These are phyloP conservation scores for Trametes meyenii DNA, from an alignment of 768 basidiomycete genomes.

Conservation along the genomic window DNA sequence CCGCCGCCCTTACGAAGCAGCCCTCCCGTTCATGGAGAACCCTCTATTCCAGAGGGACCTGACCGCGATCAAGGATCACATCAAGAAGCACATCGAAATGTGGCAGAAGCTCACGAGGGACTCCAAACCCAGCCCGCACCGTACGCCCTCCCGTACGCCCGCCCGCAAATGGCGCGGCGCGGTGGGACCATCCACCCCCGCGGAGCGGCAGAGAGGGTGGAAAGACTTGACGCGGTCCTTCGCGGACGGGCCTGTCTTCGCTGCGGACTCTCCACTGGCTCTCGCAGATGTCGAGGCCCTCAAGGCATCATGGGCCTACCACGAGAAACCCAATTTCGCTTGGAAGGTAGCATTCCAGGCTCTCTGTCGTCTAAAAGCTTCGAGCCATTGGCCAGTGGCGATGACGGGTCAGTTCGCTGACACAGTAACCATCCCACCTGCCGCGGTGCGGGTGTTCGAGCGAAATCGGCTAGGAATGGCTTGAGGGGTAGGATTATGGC, in stretches of 20 bases:
- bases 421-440: conserved; percentile 18
- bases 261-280: background rate
- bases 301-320: conserved; percentile 55
- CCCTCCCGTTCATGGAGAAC: conserved; percentile 19
- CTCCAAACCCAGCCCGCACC: background rate
- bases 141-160: background rate
- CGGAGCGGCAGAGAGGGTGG: conserved; percentile 4
- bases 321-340: conserved; percentile 40
- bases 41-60: conserved; percentile 39
- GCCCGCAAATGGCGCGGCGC: background rate
- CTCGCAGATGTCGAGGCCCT: conserved; percentile 12
- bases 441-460: conserved; percentile 17
- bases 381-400: conserved; percentile 27
- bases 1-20: conserved; percentile 39
- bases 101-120: conserved; percentile 2
- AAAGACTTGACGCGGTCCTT: conserved; percentile 15
- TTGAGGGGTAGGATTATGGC: no score
- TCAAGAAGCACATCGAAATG: conserved; percentile 6
- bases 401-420: conserved; percentile 26
- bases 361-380: conserved; percentile 60
- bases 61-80: conserved; percentile 35
- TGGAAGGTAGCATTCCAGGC: conserved; percentile 57
- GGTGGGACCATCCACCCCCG: background rate
- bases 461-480: conserved; percentile 16
- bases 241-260: conserved; percentile 7